Conservation (phyloP, 176 grass and related monocot genomes). For the Paspalum vaginatum region DNA sequence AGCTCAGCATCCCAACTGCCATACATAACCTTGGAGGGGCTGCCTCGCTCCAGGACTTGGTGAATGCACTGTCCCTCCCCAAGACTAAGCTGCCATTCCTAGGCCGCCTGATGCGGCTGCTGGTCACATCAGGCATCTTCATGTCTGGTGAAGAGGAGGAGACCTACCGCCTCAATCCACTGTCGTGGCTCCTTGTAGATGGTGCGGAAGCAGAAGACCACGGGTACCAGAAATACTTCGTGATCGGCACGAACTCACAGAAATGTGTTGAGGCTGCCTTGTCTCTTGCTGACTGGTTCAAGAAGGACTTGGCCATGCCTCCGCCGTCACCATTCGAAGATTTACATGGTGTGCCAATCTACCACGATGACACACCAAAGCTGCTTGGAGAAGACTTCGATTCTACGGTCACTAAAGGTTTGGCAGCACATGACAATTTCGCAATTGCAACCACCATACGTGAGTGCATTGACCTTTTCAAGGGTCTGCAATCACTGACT, state of each 20-base stretch:
- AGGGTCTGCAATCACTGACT: slow-evolving; percentile 30
- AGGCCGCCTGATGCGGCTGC: slow-evolving; percentile 30
- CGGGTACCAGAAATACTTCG: neutral
- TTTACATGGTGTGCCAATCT: neutral
- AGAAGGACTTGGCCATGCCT: neutral
- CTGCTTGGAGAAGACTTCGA: neutral
- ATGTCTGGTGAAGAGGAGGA: neutral
- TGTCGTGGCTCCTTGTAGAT: slow-evolving; percentile 22
- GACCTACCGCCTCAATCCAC: slow-evolving; percentile 22
- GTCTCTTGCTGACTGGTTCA: slow-evolving; percentile 35
- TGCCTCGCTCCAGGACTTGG: neutral
- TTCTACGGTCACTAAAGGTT: neutral
- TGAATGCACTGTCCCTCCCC: slow-evolving; percentile 19
- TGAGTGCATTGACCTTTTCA: slow-evolving; percentile 4
- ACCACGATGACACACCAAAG: neutral
- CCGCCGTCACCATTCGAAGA: neutral
- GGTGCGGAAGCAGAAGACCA: neutral
- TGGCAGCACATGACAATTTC: neutral
- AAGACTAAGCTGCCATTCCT: neutral
- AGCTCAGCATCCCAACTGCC: too few relatives aligned
- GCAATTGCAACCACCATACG: neutral
- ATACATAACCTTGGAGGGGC: too few relatives aligned
- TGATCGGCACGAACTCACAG: neutral
- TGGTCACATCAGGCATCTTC: slow-evolving; percentile 22
- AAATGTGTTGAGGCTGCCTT: neutral